These are phyloP conservation scores for Rhodofomes roseus DNA, from an alignment of 1,284 basidiomycete species.

Conservation along the genomic window DNA sequence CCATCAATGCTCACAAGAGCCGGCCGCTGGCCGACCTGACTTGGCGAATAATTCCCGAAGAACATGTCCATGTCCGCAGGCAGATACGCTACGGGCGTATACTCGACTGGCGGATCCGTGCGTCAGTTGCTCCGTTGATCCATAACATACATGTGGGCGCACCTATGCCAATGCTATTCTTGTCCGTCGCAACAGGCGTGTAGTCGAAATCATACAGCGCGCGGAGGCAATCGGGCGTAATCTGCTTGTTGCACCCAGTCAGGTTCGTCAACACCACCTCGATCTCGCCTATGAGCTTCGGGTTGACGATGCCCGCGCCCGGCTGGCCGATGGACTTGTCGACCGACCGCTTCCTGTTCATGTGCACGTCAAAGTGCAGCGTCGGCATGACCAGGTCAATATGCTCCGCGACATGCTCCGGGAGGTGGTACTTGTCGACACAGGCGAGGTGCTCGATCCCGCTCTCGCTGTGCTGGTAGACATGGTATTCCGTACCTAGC, in stretches of 20 bases:
- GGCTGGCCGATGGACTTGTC: slow-evolving; percentile 21
- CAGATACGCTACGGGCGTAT: slow-evolving; percentile 43
- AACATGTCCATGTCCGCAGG: slow-evolving; percentile 42
- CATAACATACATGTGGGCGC: neutral
- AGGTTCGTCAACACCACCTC: neutral
- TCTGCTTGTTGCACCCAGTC: slow-evolving; percentile 6
- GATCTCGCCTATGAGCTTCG: neutral
- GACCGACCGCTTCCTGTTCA: slow-evolving; percentile 10
- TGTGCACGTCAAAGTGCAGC: slow-evolving; percentile 37
- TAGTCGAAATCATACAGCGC: slow-evolving; percentile 6
- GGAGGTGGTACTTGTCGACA: slow-evolving; percentile 37
- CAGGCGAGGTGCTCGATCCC: slow-evolving; percentile 27
- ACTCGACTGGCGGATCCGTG: slow-evolving; percentile 39
- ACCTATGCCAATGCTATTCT: slow-evolving; percentile 7
- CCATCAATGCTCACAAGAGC: slow-evolving; percentile 39
- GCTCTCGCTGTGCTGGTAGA: slow-evolving; percentile 30
- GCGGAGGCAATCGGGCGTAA: slow-evolving; percentile 7
- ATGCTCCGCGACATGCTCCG: slow-evolving; percentile 35
- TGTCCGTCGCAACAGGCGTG: slow-evolving; percentile 1
- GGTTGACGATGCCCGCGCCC: slow-evolving; percentile 21
- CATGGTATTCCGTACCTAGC: slow-evolving; percentile 38
- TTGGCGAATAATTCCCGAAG: slow-evolving; percentile 33
- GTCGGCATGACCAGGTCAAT: slow-evolving; percentile 44
- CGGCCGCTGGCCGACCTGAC: slow-evolving; percentile 34
- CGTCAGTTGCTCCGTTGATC: neutral